Percentiles rank a stretch among this genome's conserved stretches.
Conservation (phyloP, 768 basidiomycete genomes). For the Kwoniella europaea region DNA sequence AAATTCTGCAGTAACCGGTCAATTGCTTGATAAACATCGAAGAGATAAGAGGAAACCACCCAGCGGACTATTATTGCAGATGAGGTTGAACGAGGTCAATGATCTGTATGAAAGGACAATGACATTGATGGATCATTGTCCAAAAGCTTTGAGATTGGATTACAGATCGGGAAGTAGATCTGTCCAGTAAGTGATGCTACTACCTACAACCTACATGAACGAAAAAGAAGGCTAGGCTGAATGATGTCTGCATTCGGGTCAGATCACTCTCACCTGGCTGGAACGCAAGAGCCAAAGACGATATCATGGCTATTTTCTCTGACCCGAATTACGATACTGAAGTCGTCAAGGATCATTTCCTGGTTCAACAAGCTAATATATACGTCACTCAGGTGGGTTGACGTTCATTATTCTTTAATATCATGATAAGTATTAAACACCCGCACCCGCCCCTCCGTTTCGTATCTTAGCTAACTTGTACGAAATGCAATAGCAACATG, state of each 20-base stretch:
- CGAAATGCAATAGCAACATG: slow-evolving; percentile 71
- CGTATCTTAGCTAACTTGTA: not conserved
- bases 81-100: slow-evolving; percentile 75
- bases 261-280: slow-evolving; percentile 43
- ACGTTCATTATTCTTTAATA: too few relatives aligned
- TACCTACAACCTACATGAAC: not conserved
- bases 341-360: slow-evolving; percentile 83
- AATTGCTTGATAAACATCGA: slow-evolving; percentile 43
- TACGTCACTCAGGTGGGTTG: slow-evolving; percentile 82
- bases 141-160: slow-evolving; percentile 70
- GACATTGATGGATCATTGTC: slow-evolving; percentile 73
- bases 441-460: not conserved
- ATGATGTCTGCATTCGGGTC: not conserved
- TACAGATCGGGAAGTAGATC: slow-evolving; percentile 22
- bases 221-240: too few relatives aligned
- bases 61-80: slow-evolving; percentile 37
- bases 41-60: slow-evolving; percentile 46
- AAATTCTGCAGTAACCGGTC: slow-evolving; percentile 38
- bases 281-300: slow-evolving; percentile 68
- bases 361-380: slow-evolving; percentile 90
- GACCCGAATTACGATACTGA: slow-evolving; percentile 85
- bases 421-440: too few relatives aligned
- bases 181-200: slow-evolving; percentile 19
- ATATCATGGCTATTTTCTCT: slow-evolving; percentile 89
- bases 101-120: slow-evolving; percentile 78